Conservation (phyloP, 495 filamentous ascomycete genomes). For the Podospora tetraspora region DNA sequence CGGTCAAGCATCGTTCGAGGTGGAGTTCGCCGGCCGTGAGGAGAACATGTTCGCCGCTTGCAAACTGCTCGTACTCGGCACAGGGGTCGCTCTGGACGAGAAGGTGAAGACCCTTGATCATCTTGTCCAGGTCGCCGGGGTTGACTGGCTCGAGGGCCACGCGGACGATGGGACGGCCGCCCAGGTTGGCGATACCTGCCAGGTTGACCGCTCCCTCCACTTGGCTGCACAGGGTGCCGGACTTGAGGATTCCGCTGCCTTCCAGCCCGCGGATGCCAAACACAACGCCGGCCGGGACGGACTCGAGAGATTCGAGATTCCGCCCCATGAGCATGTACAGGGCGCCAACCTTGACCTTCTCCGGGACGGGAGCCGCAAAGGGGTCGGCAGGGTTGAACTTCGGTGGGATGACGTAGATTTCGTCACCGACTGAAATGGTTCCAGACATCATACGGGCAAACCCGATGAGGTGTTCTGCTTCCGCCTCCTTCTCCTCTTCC, state of each 20-base stretch:
- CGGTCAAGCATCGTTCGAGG: constrained; percentile 88
- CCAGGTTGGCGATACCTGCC: constrained; percentile 70
- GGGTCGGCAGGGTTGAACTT: constrained; percentile 84
- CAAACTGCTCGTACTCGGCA: constrained; percentile 88
- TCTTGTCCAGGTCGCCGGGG: constrained; percentile 82
- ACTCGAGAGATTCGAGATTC: constrained; percentile 72
- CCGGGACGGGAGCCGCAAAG: constrained; percentile 67
- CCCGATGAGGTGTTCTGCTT: constrained; percentile 84
- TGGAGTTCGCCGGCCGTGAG: constrained; percentile 92
- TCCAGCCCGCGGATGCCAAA: constrained; percentile 94
- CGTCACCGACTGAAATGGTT: constrained; percentile 80
- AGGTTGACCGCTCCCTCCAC: constrained; percentile 87
- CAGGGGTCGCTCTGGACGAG: constrained; percentile 95
- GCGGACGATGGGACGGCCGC: constrained; percentile 82
- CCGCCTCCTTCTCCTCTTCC: constrained; percentile 50
- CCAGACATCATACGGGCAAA: constrained; percentile 94
- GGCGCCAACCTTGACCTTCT: constrained; percentile 77
- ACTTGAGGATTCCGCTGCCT: constrained; percentile 80
- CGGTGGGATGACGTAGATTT: constrained; percentile 81
- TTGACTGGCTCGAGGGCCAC: constrained; percentile 89
- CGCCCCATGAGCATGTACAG: constrained; percentile 96
- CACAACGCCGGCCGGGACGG: constrained; percentile 88
- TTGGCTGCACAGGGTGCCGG: constrained; percentile 87
- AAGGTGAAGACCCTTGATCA: constrained; percentile 82
- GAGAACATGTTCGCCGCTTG: constrained; percentile 92